Evolutionary conservation across 257 asterid species (phyloP).

Genomic region (Solanum etuberosum): DNA sequence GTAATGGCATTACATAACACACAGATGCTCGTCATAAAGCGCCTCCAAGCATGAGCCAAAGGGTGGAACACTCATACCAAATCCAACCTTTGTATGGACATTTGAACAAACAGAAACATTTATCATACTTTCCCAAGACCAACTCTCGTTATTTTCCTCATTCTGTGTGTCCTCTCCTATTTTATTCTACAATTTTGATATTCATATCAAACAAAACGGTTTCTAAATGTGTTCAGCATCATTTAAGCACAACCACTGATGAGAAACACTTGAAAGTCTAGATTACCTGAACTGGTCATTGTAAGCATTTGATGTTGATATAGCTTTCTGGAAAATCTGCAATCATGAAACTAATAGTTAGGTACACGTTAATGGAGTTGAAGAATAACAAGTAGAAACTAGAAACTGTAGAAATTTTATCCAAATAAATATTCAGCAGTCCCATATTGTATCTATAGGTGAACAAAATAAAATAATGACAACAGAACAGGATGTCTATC

Average conservation of each 20-base stretch:
- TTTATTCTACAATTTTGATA: not conserved
- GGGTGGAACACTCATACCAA: not conserved
- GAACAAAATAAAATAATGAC: not conserved
- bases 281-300: conserved; percentile 92
- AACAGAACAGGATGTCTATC: not conserved
- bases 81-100: not conserved
- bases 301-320: conserved; percentile 94
- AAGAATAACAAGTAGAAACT: not conserved
- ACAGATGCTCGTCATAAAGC: not conserved
- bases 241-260: not conserved
- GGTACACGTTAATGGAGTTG: not conserved
- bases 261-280: not conserved
- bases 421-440: not conserved
- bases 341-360: not conserved
- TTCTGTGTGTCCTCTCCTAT: not conserved
- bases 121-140: not conserved
- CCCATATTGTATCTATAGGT: not conserved
- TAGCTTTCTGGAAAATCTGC: conserved; percentile 99
- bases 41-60: not conserved
- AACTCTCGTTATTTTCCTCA: not conserved
- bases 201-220: not conserved
- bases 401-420: not conserved
- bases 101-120: not conserved
- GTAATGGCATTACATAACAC: not conserved
- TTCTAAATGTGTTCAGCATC: not conserved